Conservation (phyloP, 2,329 filamentous ascomycete genomes). For the Xylariaceae sp. region DNA sequence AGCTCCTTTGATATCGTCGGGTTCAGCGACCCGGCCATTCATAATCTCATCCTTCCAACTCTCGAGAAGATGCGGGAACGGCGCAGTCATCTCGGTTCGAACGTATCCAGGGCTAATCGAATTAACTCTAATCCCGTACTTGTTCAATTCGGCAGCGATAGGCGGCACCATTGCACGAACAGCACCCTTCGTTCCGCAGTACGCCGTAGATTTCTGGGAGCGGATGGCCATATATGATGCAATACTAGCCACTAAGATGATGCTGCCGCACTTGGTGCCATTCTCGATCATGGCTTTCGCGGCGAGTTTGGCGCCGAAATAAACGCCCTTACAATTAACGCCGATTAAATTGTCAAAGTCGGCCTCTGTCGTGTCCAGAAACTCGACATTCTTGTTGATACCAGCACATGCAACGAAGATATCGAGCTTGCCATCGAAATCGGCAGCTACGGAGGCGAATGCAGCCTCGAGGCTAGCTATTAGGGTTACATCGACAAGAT, state of each 20-base stretch:
- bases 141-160: conserved; percentile 52
- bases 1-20: conserved; percentile 57
- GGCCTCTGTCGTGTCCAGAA: conserved; percentile 52
- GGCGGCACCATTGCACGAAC: conserved; percentile 54
- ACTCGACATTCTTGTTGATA: conserved; percentile 51
- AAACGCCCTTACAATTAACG: conserved; percentile 53
- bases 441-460: conserved; percentile 36
- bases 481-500: conserved; percentile 50
- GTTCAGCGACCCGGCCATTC: conserved; percentile 54
- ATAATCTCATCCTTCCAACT: conserved; percentile 58
- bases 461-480: conserved; percentile 38
- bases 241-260: conserved; percentile 61
- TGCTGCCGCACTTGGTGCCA: conserved; percentile 57
- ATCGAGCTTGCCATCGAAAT: conserved; percentile 26
- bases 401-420: conserved; percentile 47
- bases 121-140: conserved; percentile 50
- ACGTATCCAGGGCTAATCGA: conserved; percentile 51
- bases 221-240: conserved; percentile 58
- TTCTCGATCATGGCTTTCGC: conserved; percentile 59
- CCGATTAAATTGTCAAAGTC: conserved; percentile 50
- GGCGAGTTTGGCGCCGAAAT: conserved; percentile 55
- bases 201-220: conserved; percentile 54
- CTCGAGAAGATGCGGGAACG: conserved; percentile 54
- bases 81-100: conserved; percentile 44
- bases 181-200: conserved; percentile 56